Conservation (phyloP, 1,284 basidiomycete species). For the Malassezia cuniculi region DNA sequence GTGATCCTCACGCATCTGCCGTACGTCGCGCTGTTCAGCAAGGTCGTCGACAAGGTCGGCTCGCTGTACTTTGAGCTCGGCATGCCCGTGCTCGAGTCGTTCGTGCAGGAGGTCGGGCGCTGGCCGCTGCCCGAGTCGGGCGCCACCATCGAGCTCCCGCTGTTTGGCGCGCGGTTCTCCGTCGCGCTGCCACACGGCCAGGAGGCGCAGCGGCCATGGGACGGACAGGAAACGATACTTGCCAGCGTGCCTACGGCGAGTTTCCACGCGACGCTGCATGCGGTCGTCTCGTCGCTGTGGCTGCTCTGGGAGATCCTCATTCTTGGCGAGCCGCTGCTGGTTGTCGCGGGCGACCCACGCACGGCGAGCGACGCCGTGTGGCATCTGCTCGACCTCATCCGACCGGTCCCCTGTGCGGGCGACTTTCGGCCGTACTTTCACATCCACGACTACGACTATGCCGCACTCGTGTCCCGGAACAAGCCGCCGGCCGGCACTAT, state of each 20-base stretch:
- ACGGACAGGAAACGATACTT: conserved; percentile 53
- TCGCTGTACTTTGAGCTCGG: conserved; percentile 39
- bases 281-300: conserved; percentile 55
- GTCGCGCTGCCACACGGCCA: conserved; percentile 31
- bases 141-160: conserved; percentile 24
- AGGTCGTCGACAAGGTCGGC: conserved; percentile 59
- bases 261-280: conserved; percentile 33
- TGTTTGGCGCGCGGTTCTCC: conserved; percentile 25
- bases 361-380: conserved; percentile 62
- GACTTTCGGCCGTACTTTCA: conserved; percentile 90
- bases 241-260: conserved; percentile 59
- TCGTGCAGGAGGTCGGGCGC: conserved; percentile 24
- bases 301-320: conserved; percentile 65
- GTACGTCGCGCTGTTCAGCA: conserved; percentile 68
- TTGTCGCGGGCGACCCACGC: conserved; percentile 68
- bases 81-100: conserved; percentile 34
- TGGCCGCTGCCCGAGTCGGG: conserved; percentile 35
- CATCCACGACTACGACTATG: conserved; percentile 79
- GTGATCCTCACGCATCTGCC: conserved; percentile 72
- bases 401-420: conserved; percentile 71
- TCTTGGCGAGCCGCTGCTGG: conserved; percentile 63
- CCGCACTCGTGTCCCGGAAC: conserved; percentile 62
- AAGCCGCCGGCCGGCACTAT: conserved; percentile 72
- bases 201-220: conserved; percentile 28
- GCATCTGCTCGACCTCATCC: conserved; percentile 62